These are phyloP conservation scores for Miamiensis avidus DNA, from an alignment of 169 alveolate genomes.

Conservation along the genomic window DNA sequence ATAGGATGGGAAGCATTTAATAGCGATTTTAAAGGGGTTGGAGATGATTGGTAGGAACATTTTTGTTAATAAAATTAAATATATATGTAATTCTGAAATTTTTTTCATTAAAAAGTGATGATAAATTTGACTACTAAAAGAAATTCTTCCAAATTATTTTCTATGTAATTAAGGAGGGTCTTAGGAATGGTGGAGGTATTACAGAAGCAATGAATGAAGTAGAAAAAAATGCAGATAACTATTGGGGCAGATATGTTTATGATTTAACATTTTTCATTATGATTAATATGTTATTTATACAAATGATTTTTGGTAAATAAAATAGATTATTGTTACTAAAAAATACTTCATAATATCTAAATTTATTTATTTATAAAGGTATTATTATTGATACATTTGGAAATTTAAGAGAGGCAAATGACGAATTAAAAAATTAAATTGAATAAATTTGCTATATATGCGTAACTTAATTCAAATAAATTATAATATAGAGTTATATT, in stretches of 20 bases:
- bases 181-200: conserved; percentile 52
- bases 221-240: background rate
- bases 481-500: too few species aligned
- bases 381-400: conserved; percentile 52
- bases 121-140: background rate
- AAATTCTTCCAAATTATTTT: conserved; percentile 26
- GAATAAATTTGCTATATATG: conserved; percentile 38
- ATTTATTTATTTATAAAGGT: conserved; percentile 2
- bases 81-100: too few species aligned
- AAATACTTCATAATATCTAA: too few species aligned
- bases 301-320: conserved; percentile 43
- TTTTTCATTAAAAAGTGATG: background rate
- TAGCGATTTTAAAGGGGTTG: background rate
- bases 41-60: background rate
- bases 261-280: conserved; percentile 38
- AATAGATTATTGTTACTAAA: too few species aligned
- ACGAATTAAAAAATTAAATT: conserved; percentile 28
- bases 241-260: conserved; percentile 46
- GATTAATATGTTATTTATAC: conserved; percentile 39
- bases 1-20: background rate
- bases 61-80: too few species aligned
- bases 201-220: conserved; percentile 21
- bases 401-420: conserved; percentile 39
- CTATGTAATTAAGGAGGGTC: conserved; percentile 34
- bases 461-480: background rate